A percentile compares a stretch with the other conserved stretches of the same genome.
Conservation (phyloP, 106 monocot species). For the Posidonia australis region DNA sequence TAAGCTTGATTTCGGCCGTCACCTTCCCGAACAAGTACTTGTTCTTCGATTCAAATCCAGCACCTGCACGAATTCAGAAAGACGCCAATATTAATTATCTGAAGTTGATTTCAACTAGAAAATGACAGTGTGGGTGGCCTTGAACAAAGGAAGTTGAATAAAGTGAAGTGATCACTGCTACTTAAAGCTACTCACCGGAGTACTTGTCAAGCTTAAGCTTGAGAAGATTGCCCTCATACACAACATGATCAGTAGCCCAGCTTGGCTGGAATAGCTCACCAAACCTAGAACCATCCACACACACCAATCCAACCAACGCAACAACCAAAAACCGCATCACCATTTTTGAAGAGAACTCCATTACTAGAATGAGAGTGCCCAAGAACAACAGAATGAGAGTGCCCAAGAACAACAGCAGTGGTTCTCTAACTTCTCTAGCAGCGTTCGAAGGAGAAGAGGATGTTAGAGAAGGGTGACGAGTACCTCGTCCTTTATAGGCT, state of each 20-base stretch:
- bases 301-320: neutral
- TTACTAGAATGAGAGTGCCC: too few species aligned
- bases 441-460: neutral
- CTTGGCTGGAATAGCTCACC: constrained; percentile 21
- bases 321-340: neutral
- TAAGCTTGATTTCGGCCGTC: constrained; percentile 22
- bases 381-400: too few species aligned
- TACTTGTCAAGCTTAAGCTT: constrained; percentile 24
- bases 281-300: constrained; percentile 1
- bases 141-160: too few species aligned
- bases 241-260: constrained; percentile 22
- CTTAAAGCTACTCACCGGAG: constrained; percentile 9
- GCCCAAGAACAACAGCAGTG: too few species aligned
- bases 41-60: constrained; percentile 25
- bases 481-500: neutral
- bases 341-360: neutral
- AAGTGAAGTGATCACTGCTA: neutral
- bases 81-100: too few species aligned
- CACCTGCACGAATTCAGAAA: constrained; percentile 1
- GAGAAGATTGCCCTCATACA: constrained; percentile 15
- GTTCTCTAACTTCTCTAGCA: too few species aligned
- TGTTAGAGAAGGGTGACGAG: neutral
- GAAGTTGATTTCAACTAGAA: too few species aligned
- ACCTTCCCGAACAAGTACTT: constrained; percentile 25
- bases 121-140: too few species aligned